Evolutionary conservation across 768 basidiomycete genomes (phyloP).

Genomic region (Mrakia blollopis): DNA sequence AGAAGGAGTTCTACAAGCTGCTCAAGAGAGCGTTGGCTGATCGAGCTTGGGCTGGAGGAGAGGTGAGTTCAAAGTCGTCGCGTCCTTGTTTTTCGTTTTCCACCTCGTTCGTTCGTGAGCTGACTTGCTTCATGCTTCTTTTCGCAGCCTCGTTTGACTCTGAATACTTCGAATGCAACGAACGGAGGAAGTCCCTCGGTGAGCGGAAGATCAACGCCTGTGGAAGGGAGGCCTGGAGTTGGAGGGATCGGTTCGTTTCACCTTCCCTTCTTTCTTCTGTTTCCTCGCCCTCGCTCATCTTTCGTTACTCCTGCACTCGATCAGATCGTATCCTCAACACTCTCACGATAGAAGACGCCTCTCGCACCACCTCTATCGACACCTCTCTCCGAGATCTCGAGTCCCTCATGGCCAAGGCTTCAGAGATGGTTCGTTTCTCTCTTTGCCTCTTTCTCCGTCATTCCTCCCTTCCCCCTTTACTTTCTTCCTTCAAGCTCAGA

Average conservation of each 20-base stretch:
- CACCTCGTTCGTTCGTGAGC: neutral
- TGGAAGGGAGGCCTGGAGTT: constrained; percentile 19
- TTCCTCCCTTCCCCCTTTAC: neutral
- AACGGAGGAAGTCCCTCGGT: neutral
- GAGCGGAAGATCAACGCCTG: neutral
- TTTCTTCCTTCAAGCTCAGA: neutral
- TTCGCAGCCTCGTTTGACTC: neutral
- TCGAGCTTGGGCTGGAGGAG: constrained; percentile 67
- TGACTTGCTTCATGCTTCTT: too few relatives aligned
- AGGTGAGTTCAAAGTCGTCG: neutral
- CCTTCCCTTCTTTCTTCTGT: neutral
- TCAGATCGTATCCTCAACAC: constrained; percentile 19
- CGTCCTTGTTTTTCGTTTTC: neutral
- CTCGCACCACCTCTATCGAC: constrained; percentile 11
- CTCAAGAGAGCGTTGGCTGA: constrained; percentile 65
- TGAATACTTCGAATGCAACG: neutral
- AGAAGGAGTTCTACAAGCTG: constrained; percentile 70
- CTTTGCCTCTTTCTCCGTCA: too few relatives aligned
- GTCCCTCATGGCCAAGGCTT: constrained; percentile 81
- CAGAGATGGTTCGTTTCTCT: constrained; percentile 62
- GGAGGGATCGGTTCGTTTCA: constrained; percentile 50
- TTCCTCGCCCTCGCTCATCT: neutral
- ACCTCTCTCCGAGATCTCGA: constrained; percentile 73
- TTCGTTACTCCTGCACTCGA: neutral
- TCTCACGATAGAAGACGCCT: neutral